A percentile compares a stretch with the other conserved stretches of the same genome.
phyloP scores from a whole-genome alignment of 352 stramenopile species.

The Thraustochytrium striatum region DNA sequence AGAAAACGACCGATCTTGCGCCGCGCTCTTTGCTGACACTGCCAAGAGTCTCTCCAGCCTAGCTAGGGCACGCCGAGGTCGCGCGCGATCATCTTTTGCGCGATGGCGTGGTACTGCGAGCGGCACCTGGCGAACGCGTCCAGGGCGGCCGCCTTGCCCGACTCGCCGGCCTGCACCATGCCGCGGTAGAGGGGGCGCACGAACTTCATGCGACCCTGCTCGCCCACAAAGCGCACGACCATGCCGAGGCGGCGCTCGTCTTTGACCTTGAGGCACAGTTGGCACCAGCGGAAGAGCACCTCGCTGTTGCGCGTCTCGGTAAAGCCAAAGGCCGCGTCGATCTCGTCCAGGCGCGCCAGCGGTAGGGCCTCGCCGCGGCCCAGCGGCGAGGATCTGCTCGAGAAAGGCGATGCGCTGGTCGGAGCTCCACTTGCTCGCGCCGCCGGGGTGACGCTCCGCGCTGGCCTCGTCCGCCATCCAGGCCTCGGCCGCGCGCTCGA shows the following conservation, averaged over 20 bases:
- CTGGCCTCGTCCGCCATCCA: conserved; percentile 8
- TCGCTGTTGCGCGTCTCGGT: conserved; percentile 68
- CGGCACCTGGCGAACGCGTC: conserved; percentile 13
- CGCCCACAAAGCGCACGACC: conserved; percentile 34
- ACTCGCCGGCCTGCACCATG: conserved; percentile 55
- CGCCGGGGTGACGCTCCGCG: background rate
- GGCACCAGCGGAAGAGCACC: conserved; percentile 71
- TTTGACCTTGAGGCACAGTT: conserved; percentile 61
- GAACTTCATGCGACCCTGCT: conserved; percentile 78
- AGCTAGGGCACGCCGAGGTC: conserved; percentile 44
- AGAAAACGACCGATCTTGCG: no score
- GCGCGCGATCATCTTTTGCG: conserved; percentile 43
- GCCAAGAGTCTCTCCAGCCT: no score
- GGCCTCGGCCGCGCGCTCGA: background rate
- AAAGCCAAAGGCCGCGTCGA: conserved; percentile 68
- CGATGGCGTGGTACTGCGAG: conserved; percentile 40
- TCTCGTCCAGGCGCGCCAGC: conserved; percentile 58
- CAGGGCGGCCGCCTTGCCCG: background rate
- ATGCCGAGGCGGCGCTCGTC: conserved; percentile 56
- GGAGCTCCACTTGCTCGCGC: conserved; percentile 59
- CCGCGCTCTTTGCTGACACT: no score
- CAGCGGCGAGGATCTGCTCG: conserved; percentile 58
- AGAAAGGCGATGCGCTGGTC: conserved; percentile 67
- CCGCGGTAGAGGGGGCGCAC: conserved; percentile 71
- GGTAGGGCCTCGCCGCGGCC: conserved; percentile 56